Conservation (phyloP, 306 rosid genomes). For the Datisca glomerata region DNA sequence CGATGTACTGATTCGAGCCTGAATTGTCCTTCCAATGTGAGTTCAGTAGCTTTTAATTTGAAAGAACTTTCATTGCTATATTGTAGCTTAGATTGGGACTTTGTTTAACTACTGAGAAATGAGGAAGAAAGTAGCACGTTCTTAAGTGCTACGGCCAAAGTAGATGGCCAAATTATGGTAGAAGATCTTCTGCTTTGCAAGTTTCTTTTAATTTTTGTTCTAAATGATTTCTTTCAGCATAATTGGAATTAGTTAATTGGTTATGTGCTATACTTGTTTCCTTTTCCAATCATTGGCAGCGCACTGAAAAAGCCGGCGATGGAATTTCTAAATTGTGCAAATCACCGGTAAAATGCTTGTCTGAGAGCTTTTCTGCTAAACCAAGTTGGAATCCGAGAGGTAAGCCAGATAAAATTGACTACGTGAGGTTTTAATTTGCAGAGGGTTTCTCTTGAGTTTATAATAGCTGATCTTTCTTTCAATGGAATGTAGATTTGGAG, state of each 20-base stretch:
- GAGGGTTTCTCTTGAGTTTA: neutral
- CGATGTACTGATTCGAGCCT: conserved; percentile 19
- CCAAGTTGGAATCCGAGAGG: conserved; percentile 65
- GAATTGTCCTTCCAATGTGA: conserved; percentile 15
- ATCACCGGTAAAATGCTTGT: conserved; percentile 10
- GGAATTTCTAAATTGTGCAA: conserved; percentile 8
- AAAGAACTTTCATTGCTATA: too few species aligned
- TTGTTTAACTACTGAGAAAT: neutral
- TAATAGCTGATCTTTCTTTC: conserved; percentile 2
- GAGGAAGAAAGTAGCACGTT: neutral
- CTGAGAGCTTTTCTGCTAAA: conserved; percentile 11
- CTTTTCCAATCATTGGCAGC: conserved; percentile 32
- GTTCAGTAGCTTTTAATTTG: too few species aligned
- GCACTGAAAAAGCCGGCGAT: conserved; percentile 7
- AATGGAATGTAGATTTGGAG: conserved; percentile 34
- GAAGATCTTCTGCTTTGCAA: too few species aligned
- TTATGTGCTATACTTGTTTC: too few species aligned
- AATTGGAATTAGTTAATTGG: too few species aligned
- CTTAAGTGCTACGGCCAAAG: too few species aligned
- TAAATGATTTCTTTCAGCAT: too few species aligned
- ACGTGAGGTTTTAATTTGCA: neutral
- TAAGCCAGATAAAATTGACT: conserved; percentile 7
- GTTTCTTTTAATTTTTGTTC: too few species aligned
- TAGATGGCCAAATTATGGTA: too few species aligned
- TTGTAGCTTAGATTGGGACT: neutral